Percentiles rank a stretch among this genome's conserved stretches.
Conservation (phyloP, 345 rosid genomes). For the Isatis tinctoria region DNA sequence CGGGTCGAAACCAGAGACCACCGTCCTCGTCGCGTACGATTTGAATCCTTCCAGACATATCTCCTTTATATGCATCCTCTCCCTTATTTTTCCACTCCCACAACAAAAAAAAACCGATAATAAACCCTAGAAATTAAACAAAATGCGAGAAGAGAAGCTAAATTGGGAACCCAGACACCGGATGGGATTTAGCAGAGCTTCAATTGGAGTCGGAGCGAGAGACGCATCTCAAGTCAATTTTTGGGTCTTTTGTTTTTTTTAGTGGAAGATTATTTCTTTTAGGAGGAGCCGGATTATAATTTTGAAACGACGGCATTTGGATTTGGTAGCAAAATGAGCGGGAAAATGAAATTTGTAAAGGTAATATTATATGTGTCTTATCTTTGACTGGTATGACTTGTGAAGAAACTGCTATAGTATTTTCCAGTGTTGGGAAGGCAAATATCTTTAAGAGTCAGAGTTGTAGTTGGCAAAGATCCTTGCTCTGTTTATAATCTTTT, state of each 20-base stretch:
- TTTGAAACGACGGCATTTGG: neutral
- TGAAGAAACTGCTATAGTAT: no score
- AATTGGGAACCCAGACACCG: neutral
- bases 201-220: neutral
- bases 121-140: neutral
- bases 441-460: no score
- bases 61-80: constrained; percentile 69
- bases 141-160: neutral
- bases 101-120: neutral
- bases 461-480: no score
- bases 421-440: no score
- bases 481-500: no score
- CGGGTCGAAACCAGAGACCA: constrained; percentile 88
- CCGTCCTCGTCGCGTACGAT: constrained; percentile 93
- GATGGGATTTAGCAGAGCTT: neutral
- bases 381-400: no score
- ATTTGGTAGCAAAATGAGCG: constrained; percentile 12
- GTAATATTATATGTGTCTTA: no score
- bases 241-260: neutral
- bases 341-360: constrained; percentile 21
- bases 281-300: neutral
- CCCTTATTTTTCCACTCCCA: neutral
- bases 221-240: neutral
- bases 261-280: neutral
- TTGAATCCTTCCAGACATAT: constrained; percentile 93